Conservation (phyloP, 169 alveolate genomes). For the Plasmodium fragile region DNA sequence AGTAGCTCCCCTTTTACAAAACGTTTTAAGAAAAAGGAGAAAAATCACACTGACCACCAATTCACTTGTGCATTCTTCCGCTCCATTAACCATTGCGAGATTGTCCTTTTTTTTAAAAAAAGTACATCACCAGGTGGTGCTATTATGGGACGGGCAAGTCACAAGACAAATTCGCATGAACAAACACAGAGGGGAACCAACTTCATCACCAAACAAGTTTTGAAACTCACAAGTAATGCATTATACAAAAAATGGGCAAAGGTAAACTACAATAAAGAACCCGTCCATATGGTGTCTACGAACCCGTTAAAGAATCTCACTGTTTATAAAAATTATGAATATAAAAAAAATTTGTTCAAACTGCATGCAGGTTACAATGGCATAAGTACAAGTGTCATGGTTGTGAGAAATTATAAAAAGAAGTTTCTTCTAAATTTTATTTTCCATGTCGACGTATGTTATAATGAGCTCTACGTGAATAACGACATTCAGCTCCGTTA, state of each 20-base stretch:
- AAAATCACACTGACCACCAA: neutral
- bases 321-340: conserved; percentile 9
- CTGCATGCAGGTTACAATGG: conserved; percentile 51
- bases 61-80: conserved; percentile 34
- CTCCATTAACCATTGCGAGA: conserved; percentile 15
- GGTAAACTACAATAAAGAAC: neutral
- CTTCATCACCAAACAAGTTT: neutral
- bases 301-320: conserved; percentile 37
- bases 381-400: conserved; percentile 7
- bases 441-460: conserved; percentile 29
- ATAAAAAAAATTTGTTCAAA: conserved; percentile 47
- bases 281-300: conserved; percentile 27
- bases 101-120: neutral
- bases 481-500: neutral
- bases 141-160: neutral
- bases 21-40: neutral
- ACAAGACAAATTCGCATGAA: neutral
- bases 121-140: neutral
- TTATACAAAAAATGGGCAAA: conserved; percentile 53
- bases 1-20: neutral
- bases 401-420: conserved; percentile 10
- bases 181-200: neutral
- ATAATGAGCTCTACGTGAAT: conserved; percentile 2
- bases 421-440: conserved; percentile 3
- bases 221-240: neutral